phyloP scores from a whole-genome alignment of 129 eudicot genomes.

The Centella asiatica region DNA sequence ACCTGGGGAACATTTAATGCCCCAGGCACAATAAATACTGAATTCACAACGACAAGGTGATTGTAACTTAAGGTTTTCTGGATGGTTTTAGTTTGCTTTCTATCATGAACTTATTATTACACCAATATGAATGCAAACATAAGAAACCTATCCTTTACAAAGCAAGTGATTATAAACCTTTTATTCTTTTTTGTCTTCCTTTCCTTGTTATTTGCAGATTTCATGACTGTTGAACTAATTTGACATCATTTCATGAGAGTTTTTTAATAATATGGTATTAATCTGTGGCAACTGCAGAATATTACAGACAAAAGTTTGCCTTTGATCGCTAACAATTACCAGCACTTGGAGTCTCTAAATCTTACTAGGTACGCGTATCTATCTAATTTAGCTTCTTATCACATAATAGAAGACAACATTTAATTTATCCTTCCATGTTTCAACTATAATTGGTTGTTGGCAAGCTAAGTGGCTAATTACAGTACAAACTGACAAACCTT shows the following conservation, averaged over 20 bases:
- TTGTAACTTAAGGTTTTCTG: no score
- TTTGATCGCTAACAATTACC: constrained; percentile 58
- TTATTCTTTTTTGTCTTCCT: background rate
- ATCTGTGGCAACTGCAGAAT: constrained; percentile 40
- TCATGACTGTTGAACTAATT: background rate
- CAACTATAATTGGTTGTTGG: no score
- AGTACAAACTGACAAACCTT: background rate
- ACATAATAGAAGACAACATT: no score
- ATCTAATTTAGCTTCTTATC: background rate
- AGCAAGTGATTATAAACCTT: background rate
- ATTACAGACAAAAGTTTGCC: constrained; percentile 69
- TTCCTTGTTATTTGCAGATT: background rate
- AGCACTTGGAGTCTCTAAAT: constrained; percentile 59
- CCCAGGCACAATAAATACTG: no score
- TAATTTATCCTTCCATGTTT: no score
- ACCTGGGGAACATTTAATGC: no score
- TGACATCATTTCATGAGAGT: background rate
- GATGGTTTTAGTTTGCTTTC: no score
- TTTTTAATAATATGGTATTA: constrained; percentile 7
- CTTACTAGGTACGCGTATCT: constrained; percentile 57
- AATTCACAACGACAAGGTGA: no score
- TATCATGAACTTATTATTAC: no score
- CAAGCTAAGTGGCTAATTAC: background rate
- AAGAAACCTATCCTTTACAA: no score
- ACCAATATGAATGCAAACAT: no score